Conservation (phyloP, 2,329 filamentous ascomycete species). For the Exophiala aquamarina region DNA sequence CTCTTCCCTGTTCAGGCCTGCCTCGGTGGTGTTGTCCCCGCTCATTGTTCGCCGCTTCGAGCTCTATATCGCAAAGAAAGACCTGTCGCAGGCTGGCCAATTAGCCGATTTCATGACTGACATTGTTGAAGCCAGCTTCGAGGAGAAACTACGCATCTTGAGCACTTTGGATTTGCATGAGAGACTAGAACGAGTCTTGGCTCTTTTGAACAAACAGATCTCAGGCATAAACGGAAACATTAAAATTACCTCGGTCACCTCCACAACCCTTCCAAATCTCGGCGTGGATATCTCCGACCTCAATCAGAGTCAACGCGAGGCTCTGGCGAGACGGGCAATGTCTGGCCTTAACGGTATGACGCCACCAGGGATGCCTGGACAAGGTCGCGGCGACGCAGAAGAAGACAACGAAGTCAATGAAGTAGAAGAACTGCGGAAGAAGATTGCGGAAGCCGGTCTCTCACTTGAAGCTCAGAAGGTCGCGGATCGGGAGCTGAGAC, state of each 20-base stretch:
- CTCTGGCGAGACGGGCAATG: slow-evolving; percentile 45
- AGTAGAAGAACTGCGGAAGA: slow-evolving; percentile 86
- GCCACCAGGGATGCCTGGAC: slow-evolving; percentile 44
- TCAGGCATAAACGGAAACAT: slow-evolving; percentile 82
- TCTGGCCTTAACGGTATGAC: slow-evolving; percentile 40
- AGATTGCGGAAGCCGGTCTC: slow-evolving; percentile 76
- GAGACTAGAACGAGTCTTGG: slow-evolving; percentile 77
- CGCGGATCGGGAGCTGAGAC: slow-evolving; percentile 83
- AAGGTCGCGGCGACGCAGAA: slow-evolving; percentile 51
- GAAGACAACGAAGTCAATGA: slow-evolving; percentile 86
- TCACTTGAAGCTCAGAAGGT: slow-evolving; percentile 83
- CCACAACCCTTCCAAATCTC: slow-evolving; percentile 61
- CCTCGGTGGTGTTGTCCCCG: slow-evolving; percentile 70
- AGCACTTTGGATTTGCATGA: slow-evolving; percentile 77
- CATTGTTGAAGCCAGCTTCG: slow-evolving; percentile 79
- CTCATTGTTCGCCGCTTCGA: slow-evolving; percentile 84
- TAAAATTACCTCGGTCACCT: slow-evolving; percentile 76
- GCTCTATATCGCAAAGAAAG: slow-evolving; percentile 80
- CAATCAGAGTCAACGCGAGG: slow-evolving; percentile 48
- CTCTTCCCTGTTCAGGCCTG: slow-evolving; percentile 76
- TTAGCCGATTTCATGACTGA: slow-evolving; percentile 98
- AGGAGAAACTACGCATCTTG: slow-evolving; percentile 86
- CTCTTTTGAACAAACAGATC: slow-evolving; percentile 79
- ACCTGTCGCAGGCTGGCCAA: slow-evolving; percentile 75
- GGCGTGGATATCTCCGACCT: slow-evolving; percentile 57